These are phyloP conservation scores for Pestalotiopsis sp. DNA, from an alignment of 2,329 filamentous ascomycete genomes.

Conservation along the genomic window DNA sequence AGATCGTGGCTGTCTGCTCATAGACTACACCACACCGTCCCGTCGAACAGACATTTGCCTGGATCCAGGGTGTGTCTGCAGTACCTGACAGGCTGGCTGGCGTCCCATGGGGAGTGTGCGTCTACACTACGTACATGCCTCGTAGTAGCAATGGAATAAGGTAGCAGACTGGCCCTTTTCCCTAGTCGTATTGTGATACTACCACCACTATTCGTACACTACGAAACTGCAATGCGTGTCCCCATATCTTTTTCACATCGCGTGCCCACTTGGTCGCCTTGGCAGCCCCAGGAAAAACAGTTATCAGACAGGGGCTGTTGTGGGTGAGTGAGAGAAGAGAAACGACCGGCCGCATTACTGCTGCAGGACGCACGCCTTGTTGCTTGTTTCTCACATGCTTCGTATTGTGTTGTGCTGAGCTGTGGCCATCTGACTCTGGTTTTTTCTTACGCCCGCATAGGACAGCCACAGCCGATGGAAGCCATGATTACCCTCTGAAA, in stretches of 20 bases:
- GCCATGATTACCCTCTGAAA: neutral
- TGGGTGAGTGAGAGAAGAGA: neutral
- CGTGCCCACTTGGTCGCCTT: constrained; percentile 9
- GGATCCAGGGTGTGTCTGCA: neutral
- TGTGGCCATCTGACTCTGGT: neutral
- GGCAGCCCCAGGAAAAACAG: constrained; percentile 11
- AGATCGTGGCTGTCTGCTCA: constrained; percentile 1
- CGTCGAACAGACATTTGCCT: neutral
- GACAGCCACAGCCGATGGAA: constrained; percentile 2
- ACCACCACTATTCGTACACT: neutral
- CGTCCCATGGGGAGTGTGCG: neutral
- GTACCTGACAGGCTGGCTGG: neutral
- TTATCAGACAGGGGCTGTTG: constrained; percentile 9
- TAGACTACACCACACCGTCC: neutral
- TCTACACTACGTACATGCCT: neutral
- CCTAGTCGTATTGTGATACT: constrained; percentile 10
- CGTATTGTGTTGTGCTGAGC: neutral
- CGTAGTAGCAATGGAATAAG: neutral
- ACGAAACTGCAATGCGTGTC: constrained; percentile 15
- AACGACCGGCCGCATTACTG: neutral
- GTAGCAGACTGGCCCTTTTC: neutral
- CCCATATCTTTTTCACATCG: constrained; percentile 1
- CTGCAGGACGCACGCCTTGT: neutral
- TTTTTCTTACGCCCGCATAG: neutral
- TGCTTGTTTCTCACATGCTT: constrained; percentile 10